Evolutionary conservation across 257 asterid genomes (phyloP), one percentile per base, ranked within the genome.

Genomic region (Cordia subcordata): DNA sequence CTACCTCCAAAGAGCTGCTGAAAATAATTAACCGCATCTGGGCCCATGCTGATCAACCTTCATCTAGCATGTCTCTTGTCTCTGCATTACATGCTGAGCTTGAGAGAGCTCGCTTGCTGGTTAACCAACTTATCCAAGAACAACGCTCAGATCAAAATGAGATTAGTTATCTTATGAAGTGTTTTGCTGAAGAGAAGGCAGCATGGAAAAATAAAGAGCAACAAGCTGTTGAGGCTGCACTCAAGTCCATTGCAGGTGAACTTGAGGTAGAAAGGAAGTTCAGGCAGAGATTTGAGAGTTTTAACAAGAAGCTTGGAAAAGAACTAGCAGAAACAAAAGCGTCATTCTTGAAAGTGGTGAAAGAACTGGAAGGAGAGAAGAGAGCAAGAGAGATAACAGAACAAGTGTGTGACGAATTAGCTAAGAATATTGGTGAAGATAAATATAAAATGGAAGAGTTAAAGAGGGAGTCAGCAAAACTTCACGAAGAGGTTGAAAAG

Each of bases 31-130:
- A 72, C 72, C 88, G 93, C 17, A 67, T 92, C 9, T 86, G 96
- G 96, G 88, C 87, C 38, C 86, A 71, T 12, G 84, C 88, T 5
- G 94, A 79, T 67, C 94, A 74, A 62, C 90, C 96, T 1, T 86
- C 96, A 13, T 84, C 99, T n/a, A 78, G 84, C 82, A 65, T 70
- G 69, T 83, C 96, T 38, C 84, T 92, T 17, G 77, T 92, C 80
- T 85, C 98, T 1, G 98, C 99, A 15, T 90, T 92, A 54, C 94
- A 88, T 60, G 75, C 93, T 4, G 99, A 92, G 87, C 96, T 92
- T 14, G 99, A 92, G 79, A 73, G 99, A 58, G 96, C 95, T 19
- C 96, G 96, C 19, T 71, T 88, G 16, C 96, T 81, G 68, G 93
- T 86, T 17, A 88, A 92, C 57, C 94, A 86, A 60, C 76, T 86